Base-by-base conservation (phyloP, 1,284 basidiomycete species). In the Pyrrhoderma lamaoense region DNA sequence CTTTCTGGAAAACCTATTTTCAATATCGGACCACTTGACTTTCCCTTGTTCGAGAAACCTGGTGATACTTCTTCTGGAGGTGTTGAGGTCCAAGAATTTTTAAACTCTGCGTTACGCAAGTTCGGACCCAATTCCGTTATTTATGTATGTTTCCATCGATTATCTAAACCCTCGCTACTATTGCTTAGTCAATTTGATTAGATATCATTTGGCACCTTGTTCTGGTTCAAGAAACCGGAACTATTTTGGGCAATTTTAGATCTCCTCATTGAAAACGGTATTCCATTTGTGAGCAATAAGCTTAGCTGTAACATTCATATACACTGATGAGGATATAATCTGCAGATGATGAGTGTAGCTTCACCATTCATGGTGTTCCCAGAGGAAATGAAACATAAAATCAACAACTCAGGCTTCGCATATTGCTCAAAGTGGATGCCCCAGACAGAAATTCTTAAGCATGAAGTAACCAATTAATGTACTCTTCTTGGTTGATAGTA, bases 201-300 rank as follows among this genome's bases (percentile, higher is more conserved):
- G 55, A 35, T 57, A 19, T 54, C 55, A 8, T 57, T 57, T 42
- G 55, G 55, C 31, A 54, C 48, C 1, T 42, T 45, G 3, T 57
- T 46, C 16, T 57, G 55, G 55, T 49, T 53, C 3, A 47, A 36
- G 7, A 45, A 45, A 21, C 38, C 48, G 21, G 52, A 56, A 34
- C 39, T 49, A 37, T 38, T 56, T 3, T 56, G 47, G 51, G 25
- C 44, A 2, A 31, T 56, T 4, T 9, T 56, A 7, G 52, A 53
- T 40, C 23, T 23, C n/a, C 43, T 56, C 8, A 44, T 53, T 2
- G 37, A 49, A 4, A 40, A 22, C 13, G 18, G 18, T 18, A 42
- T 51, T 3, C 55, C 55, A 4, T 56, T 56, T 31, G 55, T 56
- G 31, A 22, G 51, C 31, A 1, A 13, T 27, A 2, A 13, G 11